Evolutionary conservation across 148 eudicot species (phyloP), one percentile per base, ranked within the genome.

Genomic region (Fagopyrum homotropicum): DNA sequence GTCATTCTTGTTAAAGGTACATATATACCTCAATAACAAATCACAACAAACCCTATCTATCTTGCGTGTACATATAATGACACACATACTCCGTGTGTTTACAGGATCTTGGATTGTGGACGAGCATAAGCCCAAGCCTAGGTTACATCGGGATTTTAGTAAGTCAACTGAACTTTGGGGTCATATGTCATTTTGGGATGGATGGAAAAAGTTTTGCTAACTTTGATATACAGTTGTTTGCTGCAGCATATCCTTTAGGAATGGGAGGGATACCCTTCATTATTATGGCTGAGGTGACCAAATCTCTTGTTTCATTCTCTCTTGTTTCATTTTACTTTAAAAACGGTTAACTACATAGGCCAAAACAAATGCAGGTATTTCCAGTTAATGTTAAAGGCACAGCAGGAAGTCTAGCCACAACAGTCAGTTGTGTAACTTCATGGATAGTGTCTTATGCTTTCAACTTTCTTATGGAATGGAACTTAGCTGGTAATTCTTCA

Each of bases 241-340:
- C 75, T 6, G 70, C 77, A 46, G 15, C 83, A 59, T 81, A 56
- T 29, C 77, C 77, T 40, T 9, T 77, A 6, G 83, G 83, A 61
- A 73, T 81, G 80, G 80, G 83, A 77, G 83, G 83, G 63, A 74
- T 81, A 74, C 83, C 80, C 17, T 80, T 17, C 55, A 49, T 80
- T 17, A 64, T 80, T 9, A 73, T 80, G 80, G 40, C 40, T 35
- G 40, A 35, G 40, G 40, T 35, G 40, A 35, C 40, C 3, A 35
- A 35, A 35, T 35, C 40, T 35, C 40, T 35, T 35, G 40, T 35
- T 35, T 35, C 2, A 35, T 35, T 35, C 3, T 35, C 2, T 35
- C 3, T 35, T 35, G 40, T 35, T 35, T 35, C 2, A 35, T 35
- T 35, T 22, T 22, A 22, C 26, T 22, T 22, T 22, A 22, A 22